Conservation (phyloP, 441 rosid species). For the Mallotus japonicus region DNA sequence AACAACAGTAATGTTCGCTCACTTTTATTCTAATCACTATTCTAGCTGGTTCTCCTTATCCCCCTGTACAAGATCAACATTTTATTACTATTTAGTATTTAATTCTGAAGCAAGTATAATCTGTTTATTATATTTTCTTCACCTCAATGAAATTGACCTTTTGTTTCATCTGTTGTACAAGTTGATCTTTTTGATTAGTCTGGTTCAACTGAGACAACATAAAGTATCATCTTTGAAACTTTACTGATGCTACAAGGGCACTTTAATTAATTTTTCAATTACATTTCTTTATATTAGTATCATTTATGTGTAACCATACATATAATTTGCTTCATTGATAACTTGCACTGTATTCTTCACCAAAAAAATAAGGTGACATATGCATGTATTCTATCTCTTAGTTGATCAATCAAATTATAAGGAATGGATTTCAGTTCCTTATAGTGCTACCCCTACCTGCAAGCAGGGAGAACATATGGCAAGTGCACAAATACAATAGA, state of each 20-base stretch:
- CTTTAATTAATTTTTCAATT: neutral
- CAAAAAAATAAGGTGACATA: conserved; percentile 12
- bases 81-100: too few relatives aligned
- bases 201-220: neutral
- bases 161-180: neutral
- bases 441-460: conserved; percentile 36
- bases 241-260: neutral
- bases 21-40: conserved; percentile 20
- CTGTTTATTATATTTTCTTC: neutral
- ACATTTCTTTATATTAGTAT: too few relatives aligned
- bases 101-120: too few relatives aligned
- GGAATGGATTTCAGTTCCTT: conserved; percentile 35
- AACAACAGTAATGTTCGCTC: conserved; percentile 15
- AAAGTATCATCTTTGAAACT: neutral
- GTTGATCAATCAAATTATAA: conserved; percentile 24
- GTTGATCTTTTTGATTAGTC: neutral
- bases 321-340: neutral
- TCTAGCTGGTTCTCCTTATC: neutral
- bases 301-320: neutral
- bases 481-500: conserved; percentile 77
- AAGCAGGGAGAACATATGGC: conserved; percentile 57
- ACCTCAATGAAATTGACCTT: neutral
- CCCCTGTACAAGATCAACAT: too few relatives aligned
- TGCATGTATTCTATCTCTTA: conserved; percentile 26
- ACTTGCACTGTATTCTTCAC: conserved; percentile 17